Conservation (phyloP, 768 basidiomycete genomes). For the Hysterangium stoloniferum region DNA sequence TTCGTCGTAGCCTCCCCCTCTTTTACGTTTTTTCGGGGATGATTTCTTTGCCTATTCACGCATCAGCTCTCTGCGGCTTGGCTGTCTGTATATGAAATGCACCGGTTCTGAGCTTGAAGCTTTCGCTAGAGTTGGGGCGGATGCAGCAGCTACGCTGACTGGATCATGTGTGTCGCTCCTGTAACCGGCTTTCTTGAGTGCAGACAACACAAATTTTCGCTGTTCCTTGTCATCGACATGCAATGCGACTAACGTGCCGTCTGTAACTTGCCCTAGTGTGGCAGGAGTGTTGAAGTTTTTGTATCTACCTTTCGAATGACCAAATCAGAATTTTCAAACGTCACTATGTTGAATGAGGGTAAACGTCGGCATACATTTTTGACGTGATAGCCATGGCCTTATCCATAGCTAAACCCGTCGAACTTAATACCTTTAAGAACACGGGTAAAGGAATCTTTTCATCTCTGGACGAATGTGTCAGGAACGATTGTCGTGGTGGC, state of each 20-base stretch:
- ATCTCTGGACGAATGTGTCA: slow-evolving; percentile 24
- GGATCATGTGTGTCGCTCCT: slow-evolving; percentile 17
- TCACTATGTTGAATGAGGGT: background rate
- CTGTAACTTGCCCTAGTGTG: slow-evolving; percentile 49
- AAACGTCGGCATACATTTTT: slow-evolving; percentile 48
- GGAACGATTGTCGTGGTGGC: slow-evolving; percentile 32
- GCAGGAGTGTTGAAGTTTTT: slow-evolving; percentile 58
- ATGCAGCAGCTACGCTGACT: slow-evolving; percentile 2
- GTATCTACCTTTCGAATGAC: slow-evolving; percentile 40
- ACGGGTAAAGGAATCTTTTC: slow-evolving; percentile 52
- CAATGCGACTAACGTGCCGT: slow-evolving; percentile 46
- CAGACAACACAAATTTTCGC: slow-evolving; percentile 49
- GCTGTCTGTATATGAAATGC: background rate
- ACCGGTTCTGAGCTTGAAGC: background rate
- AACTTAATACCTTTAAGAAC: slow-evolving; percentile 61
- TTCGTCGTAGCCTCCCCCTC: slow-evolving; percentile 43
- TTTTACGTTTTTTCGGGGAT: slow-evolving; percentile 43
- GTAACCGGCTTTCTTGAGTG: slow-evolving; percentile 61
- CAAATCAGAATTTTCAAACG: slow-evolving; percentile 13
- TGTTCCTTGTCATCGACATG: slow-evolving; percentile 61
- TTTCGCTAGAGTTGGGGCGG: background rate
- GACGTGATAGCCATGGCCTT: slow-evolving; percentile 65
- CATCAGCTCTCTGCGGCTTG: background rate
- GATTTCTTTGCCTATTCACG: background rate
- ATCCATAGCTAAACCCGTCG: slow-evolving; percentile 44